Evolutionary conservation across 129 eudicot species (phyloP).

Genomic region (Rutidosis leptorrhynchoides): DNA sequence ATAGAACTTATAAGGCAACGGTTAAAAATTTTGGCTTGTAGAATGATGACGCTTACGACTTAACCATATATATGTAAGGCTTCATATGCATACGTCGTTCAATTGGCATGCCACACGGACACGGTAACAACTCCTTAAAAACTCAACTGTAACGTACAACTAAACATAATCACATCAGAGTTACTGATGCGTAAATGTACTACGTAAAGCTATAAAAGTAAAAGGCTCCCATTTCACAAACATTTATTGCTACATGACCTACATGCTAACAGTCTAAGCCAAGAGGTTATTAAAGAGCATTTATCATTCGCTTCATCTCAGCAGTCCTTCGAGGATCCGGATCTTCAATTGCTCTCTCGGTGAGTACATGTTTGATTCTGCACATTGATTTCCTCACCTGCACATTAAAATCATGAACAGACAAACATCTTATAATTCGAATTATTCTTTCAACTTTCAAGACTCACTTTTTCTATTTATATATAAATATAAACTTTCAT

Average conservation of each 20-base stretch:
- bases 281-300: conserved; percentile 24
- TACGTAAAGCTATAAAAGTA: neutral
- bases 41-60: too few species aligned
- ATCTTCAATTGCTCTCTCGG: conserved; percentile 90
- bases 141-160: neutral
- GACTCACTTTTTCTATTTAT: too few species aligned
- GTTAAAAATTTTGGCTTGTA: neutral
- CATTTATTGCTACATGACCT: conserved; percentile 4
- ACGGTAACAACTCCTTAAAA: neutral
- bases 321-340: conserved; percentile 45
- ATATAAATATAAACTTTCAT: too few species aligned
- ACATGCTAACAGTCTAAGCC: neutral
- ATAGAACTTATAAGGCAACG: neutral
- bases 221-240: neutral
- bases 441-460: too few species aligned
- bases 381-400: conserved; percentile 90
- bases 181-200: neutral
- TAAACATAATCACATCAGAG: neutral
- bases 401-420: neutral
- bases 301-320: conserved; percentile 42
- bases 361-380: conserved; percentile 83
- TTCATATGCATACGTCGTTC: neutral
- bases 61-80: too few species aligned
- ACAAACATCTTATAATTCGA: neutral
- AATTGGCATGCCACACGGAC: neutral